These are phyloP conservation scores for Yamadazyma aaseri DNA, from an alignment of 1,139 yeast genomes.

Conservation along the genomic window DNA sequence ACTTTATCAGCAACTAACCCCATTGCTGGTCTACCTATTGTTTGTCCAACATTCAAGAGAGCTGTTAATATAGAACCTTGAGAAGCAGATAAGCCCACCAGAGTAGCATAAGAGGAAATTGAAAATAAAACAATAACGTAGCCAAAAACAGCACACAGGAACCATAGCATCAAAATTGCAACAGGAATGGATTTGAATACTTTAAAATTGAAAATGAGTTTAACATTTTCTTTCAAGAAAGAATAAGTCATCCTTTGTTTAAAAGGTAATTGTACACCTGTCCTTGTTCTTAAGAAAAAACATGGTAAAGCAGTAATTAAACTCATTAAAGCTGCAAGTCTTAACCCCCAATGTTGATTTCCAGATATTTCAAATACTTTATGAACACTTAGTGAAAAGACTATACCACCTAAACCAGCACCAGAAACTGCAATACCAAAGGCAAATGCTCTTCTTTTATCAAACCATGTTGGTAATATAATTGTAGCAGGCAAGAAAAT, in stretches of 20 bases:
- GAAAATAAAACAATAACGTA: slow-evolving; percentile 63
- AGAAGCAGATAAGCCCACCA: slow-evolving; percentile 52
- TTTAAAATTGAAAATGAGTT: slow-evolving; percentile 26
- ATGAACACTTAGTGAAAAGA: slow-evolving; percentile 50
- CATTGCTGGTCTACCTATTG: slow-evolving; percentile 62
- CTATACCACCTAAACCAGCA: slow-evolving; percentile 65
- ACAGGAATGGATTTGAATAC: slow-evolving; percentile 39
- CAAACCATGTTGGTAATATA: slow-evolving; percentile 64
- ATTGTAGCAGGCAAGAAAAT: slow-evolving; percentile 59
- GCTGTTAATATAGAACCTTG: slow-evolving; percentile 66
- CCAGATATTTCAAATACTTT: slow-evolving; percentile 50
- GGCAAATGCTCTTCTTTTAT: slow-evolving; percentile 54
- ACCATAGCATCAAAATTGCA: slow-evolving; percentile 53
- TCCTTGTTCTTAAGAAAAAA: slow-evolving; percentile 46
- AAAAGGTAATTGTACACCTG: slow-evolving; percentile 29
- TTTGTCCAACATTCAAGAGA: slow-evolving; percentile 60
- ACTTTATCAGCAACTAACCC: slow-evolving; percentile 57
- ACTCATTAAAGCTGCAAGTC: slow-evolving; percentile 50
- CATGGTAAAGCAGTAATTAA: slow-evolving; percentile 22
- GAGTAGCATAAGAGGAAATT: slow-evolving; percentile 57
- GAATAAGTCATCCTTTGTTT: slow-evolving; percentile 16
- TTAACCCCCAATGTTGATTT: slow-evolving; percentile 63
- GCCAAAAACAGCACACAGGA: slow-evolving; percentile 51
- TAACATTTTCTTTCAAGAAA: slow-evolving; percentile 20
- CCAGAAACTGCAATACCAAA: slow-evolving; percentile 63